phyloP scores from a whole-genome alignment of 2,329 filamentous ascomycete species.

The Aurifilum marmelostoma region DNA sequence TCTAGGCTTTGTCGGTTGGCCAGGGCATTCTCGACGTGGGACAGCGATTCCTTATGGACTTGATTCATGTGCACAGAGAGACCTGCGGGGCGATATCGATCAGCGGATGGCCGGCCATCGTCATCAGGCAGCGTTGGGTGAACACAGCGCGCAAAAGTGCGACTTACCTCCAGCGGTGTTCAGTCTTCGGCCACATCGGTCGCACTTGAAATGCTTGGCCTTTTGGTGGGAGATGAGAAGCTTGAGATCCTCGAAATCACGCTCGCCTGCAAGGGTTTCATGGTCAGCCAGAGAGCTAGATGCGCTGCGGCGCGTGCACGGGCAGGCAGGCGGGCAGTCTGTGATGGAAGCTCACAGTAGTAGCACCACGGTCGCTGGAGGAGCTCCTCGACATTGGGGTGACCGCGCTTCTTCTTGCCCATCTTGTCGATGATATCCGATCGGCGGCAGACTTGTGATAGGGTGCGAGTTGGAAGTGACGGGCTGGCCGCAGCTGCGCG shows the following conservation, averaged over 20 bases:
- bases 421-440: conserved; percentile 49
- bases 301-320: not conserved
- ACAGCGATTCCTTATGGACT: conserved; percentile 92
- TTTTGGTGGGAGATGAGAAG: conserved; percentile 97
- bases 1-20: conserved; percentile 84
- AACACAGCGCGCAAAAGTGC: not conserved
- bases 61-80: conserved; percentile 97
- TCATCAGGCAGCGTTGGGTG: not conserved
- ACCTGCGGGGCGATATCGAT: conserved; percentile 55
- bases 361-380: conserved; percentile 93
- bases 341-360: conserved; percentile 67
- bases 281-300: conserved; percentile 32
- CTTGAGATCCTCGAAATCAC: conserved; percentile 96
- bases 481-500: not conserved
- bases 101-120: conserved; percentile 8
- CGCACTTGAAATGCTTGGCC: conserved; percentile 99
- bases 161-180: conserved; percentile 89
- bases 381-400: conserved; percentile 86
- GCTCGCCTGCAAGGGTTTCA: conserved; percentile 62
- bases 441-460: not conserved
- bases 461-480: not conserved
- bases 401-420: conserved; percentile 89
- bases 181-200: conserved; percentile 81
- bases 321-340: not conserved
- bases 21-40: conserved; percentile 87